Evolutionary conservation across 2,329 filamentous ascomycete genomes (phyloP), one percentile per base, ranked within the genome.

Genomic region (Ramularia endophylla): DNA sequence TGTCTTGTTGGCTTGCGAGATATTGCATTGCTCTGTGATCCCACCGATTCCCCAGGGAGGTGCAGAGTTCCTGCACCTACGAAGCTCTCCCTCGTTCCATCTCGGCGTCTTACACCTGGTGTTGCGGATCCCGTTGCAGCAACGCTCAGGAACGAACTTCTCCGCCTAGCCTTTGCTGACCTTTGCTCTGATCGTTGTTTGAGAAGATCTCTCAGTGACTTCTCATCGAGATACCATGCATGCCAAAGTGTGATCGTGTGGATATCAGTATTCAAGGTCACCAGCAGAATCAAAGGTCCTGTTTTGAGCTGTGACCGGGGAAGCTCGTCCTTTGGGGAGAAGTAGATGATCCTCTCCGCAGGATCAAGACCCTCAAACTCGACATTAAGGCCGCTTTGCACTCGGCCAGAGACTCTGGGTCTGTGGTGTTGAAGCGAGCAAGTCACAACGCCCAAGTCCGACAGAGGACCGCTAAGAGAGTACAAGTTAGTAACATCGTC

Each of bases 181-280:
- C 66, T 61, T 22, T 60, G 50, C 16, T 61, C 58, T n/a, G 59
- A 50, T 38, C 65, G 60, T 37, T 62, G 59, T 49, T 68, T 66
- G 34, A 67, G 59, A 11, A 68, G 59, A 30, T 60, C 55, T 42
- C 64, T 64, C 37, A 71, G 71, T 55, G 60, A 75, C 48, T 83
- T 80, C 46, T 83, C 80, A 20, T 83, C 75, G 39, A 88, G 70
- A 60, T 94, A 94, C 32, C 80, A 76, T 38, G 89, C 75, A 44
- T 81, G 82, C 90, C 90, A 97, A 33, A 97, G 72, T 2, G 82
- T 92, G 59, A 94, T 88, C 54, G 81, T 75, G 52, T 80, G 83
- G 3, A 79, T 79, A 51, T 87, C 82, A 40, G 80, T 70, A 58
- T 95, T 95, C 47, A 83, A 72, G 0, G 90, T 95, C 37, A 95